These are phyloP conservation scores for Dendrobium catenatum DNA, from an alignment of 106 monocot genomes.

Conservation along the genomic window DNA sequence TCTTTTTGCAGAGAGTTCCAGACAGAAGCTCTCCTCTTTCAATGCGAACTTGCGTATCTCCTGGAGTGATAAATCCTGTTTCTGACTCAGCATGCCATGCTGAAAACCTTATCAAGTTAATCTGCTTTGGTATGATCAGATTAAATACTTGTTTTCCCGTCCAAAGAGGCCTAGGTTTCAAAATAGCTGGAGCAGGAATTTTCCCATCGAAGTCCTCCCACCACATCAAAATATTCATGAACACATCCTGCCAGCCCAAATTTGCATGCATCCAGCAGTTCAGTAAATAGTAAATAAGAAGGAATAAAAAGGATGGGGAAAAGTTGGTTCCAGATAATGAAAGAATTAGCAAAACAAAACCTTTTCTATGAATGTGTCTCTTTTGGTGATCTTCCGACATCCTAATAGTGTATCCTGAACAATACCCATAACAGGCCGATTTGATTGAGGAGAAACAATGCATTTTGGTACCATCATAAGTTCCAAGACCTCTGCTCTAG, in stretches of 20 bases:
- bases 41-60: slow-evolving; percentile 89
- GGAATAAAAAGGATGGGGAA: background rate
- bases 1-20: slow-evolving; percentile 91
- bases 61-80: slow-evolving; percentile 76
- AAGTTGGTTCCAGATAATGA: background rate
- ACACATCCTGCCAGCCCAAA: slow-evolving; percentile 70
- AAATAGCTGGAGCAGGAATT: slow-evolving; percentile 88
- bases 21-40: slow-evolving; percentile 89
- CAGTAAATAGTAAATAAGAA: background rate
- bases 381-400: slow-evolving; percentile 94
- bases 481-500: slow-evolving; percentile 91
- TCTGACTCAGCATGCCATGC: slow-evolving; percentile 85
- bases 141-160: slow-evolving; percentile 99
- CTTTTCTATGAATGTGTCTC: slow-evolving; percentile 98
- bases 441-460: slow-evolving; percentile 95
- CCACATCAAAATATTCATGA: slow-evolving; percentile 99
- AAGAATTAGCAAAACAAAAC: slow-evolving; percentile 19
- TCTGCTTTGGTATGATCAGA: slow-evolving; percentile 97
- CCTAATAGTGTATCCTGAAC: slow-evolving; percentile 95
- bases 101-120: slow-evolving; percentile 70
- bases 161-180: slow-evolving; percentile 96
- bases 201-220: slow-evolving; percentile 99
- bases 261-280: background rate
- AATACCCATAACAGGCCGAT: slow-evolving; percentile 98
- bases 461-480: slow-evolving; percentile 99